Base-by-base conservation (phyloP, 1,284 basidiomycete genomes). In the Trametes versicolor region DNA sequence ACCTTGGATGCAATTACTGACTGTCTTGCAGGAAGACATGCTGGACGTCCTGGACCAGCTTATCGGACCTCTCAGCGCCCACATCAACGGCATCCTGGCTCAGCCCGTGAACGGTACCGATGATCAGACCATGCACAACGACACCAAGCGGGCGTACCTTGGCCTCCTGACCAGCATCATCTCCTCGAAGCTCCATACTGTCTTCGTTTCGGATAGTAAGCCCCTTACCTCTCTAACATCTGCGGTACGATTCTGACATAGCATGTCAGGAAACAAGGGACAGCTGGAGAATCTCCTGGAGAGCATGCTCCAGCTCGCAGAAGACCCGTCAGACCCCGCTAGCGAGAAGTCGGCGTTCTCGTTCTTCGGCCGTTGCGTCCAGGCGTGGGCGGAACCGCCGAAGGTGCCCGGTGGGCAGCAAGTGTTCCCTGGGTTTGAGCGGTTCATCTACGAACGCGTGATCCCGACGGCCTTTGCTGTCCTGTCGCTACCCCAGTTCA, bases 121-220 rank as follows among this genome's bases (percentile, higher is more conserved):
- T 76, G 98, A 99, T 71, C 86, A 90, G 60, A 81, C 95, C 36
- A 84, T 89, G 17, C 94, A 96, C 68, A 79, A 85, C n/a, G 93
- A 97, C 67, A 94, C 96, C 47, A 96, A 96, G 76, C 92, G 93
- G 66, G 93, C 95, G 9, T 99, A 98, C 76, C 89, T 99, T 64
- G 83, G 83, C 15, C 86, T 99, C 67, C 84, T 99, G 66, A 94
- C 92, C 64, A 90, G 86, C 67, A 86, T 99, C 70, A 91, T 98
- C 81, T 84, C 87, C 56, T 87, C 93, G 32, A 92, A 91, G 71
- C 82, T 99, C 64, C 90, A 96, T 66, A 86, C 87, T 10, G 88
- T 99, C 13, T 95, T 99, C 76, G 89, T 93, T 29, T 96, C 95
- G 51, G 87, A 92, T 73, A 88, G 95, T 96, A 75, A 78, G 94